Evolutionary conservation across 2,329 filamentous ascomycete species (phyloP), one percentile per base, ranked within the genome.

Genomic region (Ustilaginoidea virens): DNA sequence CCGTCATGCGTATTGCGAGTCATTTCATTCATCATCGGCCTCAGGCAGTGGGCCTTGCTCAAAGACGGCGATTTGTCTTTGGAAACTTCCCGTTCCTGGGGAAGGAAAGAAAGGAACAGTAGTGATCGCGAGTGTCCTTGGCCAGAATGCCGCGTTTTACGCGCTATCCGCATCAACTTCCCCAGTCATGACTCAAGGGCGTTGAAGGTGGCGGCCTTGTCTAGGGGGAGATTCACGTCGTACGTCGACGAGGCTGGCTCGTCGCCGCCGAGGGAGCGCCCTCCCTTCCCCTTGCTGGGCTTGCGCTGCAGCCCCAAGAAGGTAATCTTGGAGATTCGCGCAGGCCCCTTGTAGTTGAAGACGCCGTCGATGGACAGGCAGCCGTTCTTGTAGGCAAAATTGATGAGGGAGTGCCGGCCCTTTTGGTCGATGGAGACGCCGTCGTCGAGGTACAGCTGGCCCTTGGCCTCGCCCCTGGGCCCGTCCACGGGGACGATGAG

Each of bases 391-490:
- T 71, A 86, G 7, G 46, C 40, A 39, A 86, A 80, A 10, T 55
- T 49, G 29, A 85, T 60, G 31, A 40, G 32, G 64, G 55, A 5
- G 63, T 69, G n/a, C 59, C 67, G 5, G 41, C 48, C 7, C 8
- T 52, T 36, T 49, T 80, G 79, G 33, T 67, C 55, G 28, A 86
- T 41, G 16, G 66, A 73, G 33, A 74, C 71, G 7, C 82, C 82
- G 35, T 92, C 81, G 39, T 90, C 82, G 5, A 90, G 54, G 47
- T 86, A 90, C 32, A 90, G 56, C 29, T 61, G 58, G 0, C 82
- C 82, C 1, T 45, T 49, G 0, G 82, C 82, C 5, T 55, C 67
- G 3, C 75, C 78, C 29, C 76, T 56, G 1, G 47, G 11, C 3
- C 22, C 43, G 5, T 65, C 70, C 0, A 79, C 63, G 0, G 80